Base-by-base conservation (phyloP, 2,329 filamentous ascomycete genomes). In the Juglanconis oblonga region DNA sequence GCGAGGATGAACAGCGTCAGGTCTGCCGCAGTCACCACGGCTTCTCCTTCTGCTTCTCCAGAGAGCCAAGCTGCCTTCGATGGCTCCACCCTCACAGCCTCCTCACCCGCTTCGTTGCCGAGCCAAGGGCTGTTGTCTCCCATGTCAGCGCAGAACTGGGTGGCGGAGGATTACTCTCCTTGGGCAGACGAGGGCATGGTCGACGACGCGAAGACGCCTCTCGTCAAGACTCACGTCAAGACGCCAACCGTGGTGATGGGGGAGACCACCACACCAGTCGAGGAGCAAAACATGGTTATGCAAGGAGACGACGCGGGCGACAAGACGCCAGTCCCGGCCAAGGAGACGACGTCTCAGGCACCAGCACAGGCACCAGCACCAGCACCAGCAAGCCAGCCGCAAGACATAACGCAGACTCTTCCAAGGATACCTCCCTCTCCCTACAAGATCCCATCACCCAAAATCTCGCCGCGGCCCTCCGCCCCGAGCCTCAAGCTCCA, bases 401-500 rank as follows among this genome's bases (percentile, higher is more conserved):
- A 14, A 14, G 9, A 14, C 31, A 5, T 35, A 0, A 31, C 29
- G 11, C 50, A 44, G 36, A n/a, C 38, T 3, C 32, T 33, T 5
- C 31, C 57, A 4, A 50, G 33, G 10, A 56, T 47, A 5, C 24
- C 55, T 24, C n/a, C 36, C 14, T 44, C 53, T 10, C 48, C 55
- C 31, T 10, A 32, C 9, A 36, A 51, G 14, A 33, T 17, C 10
- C 51, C 52, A 4, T 44, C 62, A 7, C 52, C 54, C 3, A 42
- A 52, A 8, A 45, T 40, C 31, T 48, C 38, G 3, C 51, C 59
- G 33, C 62, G 55, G 47, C 59, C 55, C n/a, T 52, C 49, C 11
- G 58, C 57, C 9, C 63, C 64, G 14, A 38, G 47, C 1, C 58
- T 65, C 5, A 65, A 51, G 53, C 55, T 65, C 4, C 64, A 65